Percentiles rank a stretch among this genome's conserved stretches.
Conservation (phyloP, 805 yeast species). For the Phaffomyces opuntiae region DNA sequence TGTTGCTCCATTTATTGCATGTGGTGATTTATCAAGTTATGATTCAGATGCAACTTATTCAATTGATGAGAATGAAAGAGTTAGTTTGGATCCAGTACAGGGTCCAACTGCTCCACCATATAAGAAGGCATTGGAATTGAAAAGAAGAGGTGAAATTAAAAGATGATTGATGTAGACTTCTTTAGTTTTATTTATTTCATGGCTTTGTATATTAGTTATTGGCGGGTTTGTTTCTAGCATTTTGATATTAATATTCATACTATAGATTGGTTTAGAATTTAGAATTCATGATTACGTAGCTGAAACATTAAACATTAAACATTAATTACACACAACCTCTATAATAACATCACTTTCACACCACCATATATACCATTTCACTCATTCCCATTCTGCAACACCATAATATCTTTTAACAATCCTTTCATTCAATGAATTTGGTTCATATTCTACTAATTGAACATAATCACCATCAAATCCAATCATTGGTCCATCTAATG, state of each 20-base stretch:
- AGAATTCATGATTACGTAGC: no score
- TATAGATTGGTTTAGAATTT: no score
- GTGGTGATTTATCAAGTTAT: constrained; percentile 83
- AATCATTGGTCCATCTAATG: constrained; percentile 81
- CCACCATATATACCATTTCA: no score
- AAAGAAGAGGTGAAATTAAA: constrained; percentile 59
- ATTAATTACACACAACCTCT: no score
- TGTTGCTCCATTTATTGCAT: constrained; percentile 89
- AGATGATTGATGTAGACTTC: constrained; percentile 14
- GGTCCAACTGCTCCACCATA: constrained; percentile 96
- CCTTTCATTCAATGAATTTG: constrained; percentile 16
- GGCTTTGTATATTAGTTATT: no score
- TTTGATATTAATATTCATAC: no score
- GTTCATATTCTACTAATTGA: constrained; percentile 19
- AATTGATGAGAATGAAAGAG: constrained; percentile 26
- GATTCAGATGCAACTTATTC: constrained; percentile 95
- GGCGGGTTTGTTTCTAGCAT: no score
- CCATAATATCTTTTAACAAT: constrained; percentile 15
- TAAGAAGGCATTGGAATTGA: constrained; percentile 82
- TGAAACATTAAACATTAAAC: no score
- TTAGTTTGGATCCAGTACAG: constrained; percentile 85
- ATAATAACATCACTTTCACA: no score
- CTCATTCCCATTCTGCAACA: constrained; percentile 23
- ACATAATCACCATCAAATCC: constrained; percentile 29
- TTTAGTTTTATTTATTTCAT: no score